These are phyloP conservation scores for Cymodocea nodosa DNA, from an alignment of 116 monocot species.

Conservation along the genomic window DNA sequence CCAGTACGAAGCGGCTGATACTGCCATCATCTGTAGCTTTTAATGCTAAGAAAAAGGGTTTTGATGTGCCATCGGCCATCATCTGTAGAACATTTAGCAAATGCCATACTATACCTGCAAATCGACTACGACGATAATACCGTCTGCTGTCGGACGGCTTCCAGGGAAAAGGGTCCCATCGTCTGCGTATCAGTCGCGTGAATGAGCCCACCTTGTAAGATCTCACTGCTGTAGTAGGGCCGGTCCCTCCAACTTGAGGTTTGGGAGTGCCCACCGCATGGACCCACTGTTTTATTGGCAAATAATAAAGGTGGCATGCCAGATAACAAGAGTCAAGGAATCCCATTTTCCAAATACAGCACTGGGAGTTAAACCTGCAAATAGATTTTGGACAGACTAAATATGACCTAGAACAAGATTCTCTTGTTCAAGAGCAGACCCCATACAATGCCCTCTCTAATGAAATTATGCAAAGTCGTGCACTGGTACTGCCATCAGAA, in stretches of 20 bases:
- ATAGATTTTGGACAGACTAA: neutral
- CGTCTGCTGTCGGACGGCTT: neutral
- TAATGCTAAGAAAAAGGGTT: neutral
- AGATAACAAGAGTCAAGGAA: neutral
- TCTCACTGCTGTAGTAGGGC: neutral
- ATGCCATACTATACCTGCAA: neutral
- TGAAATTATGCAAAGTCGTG: no score
- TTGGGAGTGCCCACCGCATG: no score
- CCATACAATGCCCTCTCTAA: no score
- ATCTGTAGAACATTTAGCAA: neutral
- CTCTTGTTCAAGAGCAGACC: no score
- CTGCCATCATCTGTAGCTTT: neutral
- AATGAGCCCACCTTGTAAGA: neutral
- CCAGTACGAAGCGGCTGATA: neutral
- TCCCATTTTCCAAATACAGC: neutral
- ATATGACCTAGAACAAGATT: neutral
- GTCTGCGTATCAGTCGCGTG: neutral
- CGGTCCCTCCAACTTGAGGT: no score
- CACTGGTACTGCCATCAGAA: no score
- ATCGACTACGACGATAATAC: neutral
- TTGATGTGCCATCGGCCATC: neutral
- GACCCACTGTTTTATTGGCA: neutral
- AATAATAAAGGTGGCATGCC: neutral
- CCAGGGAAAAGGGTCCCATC: neutral
- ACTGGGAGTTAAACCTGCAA: neutral